Conservation (phyloP, 345 rosid species). For the Lepidium didymum region DNA sequence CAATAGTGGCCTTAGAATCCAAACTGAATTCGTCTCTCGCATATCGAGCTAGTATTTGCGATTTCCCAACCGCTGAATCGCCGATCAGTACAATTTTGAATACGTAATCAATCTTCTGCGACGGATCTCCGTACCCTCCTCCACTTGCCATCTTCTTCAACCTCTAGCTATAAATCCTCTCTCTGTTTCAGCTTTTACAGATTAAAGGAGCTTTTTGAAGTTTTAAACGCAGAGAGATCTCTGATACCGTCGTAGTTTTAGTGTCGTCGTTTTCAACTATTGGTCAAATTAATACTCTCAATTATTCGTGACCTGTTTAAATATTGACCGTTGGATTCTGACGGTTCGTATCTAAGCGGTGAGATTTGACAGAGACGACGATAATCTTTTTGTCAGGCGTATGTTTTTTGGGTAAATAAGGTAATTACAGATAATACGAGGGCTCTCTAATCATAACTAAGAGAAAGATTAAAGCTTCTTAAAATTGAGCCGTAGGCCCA, state of each 20-base stretch:
- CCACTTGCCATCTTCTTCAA: constrained; percentile 47
- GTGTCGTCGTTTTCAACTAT: constrained; percentile 10
- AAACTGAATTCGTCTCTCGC: constrained; percentile 79
- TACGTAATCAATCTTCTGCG: constrained; percentile 68
- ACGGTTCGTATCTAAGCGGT: not conserved
- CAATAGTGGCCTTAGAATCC: constrained; percentile 90
- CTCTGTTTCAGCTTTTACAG: constrained; percentile 4
- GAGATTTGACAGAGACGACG: constrained; percentile 4
- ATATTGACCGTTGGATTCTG: not conserved
- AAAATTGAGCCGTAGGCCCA: constrained; percentile 6
- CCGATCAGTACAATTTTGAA: constrained; percentile 87
- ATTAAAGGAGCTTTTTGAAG: not conserved
- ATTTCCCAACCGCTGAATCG: constrained; percentile 92
- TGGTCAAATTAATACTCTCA: not conserved
- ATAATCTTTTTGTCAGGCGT: constrained; percentile 15
- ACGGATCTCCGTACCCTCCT: constrained; percentile 50
- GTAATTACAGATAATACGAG: not conserved
- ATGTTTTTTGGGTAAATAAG: constrained; percentile 3
- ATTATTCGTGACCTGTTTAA: constrained; percentile 2
- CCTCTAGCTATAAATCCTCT: not conserved
- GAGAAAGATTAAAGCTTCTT: not conserved
- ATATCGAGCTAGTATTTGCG: constrained; percentile 75
- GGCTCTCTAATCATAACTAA: not conserved
- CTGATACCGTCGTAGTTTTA: constrained; percentile 4
- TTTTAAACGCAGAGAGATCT: constrained; percentile 14